A percentile compares a stretch with the other conserved stretches of the same genome.
These are phyloP conservation scores for Auricularia sp. DNA, from an alignment of 768 basidiomycete genomes.

Conservation along the genomic window DNA sequence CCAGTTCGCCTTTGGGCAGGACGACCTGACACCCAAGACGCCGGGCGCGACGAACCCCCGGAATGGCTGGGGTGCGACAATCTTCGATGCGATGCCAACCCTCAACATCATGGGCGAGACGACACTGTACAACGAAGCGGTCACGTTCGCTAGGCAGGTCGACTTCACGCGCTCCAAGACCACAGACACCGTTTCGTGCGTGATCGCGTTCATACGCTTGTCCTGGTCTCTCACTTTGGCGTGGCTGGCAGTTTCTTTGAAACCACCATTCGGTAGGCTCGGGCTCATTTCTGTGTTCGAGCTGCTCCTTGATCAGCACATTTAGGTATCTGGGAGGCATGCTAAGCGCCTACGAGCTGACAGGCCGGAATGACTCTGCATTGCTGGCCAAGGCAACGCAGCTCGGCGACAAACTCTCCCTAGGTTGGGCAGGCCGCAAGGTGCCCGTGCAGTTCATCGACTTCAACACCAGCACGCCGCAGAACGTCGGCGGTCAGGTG, in stretches of 20 bases:
- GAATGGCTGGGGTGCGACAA: constrained; percentile 47
- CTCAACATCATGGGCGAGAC: constrained; percentile 26
- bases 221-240: not conserved
- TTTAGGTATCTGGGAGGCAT: not conserved
- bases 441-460: not conserved
- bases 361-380: not conserved
- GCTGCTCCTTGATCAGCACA: not conserved
- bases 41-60: constrained; percentile 19
- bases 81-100: constrained; percentile 52
- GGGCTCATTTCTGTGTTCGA: not conserved
- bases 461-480: not conserved
- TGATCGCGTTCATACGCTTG: not conserved
- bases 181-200: constrained; percentile 25
- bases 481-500: not conserved
- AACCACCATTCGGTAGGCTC: not conserved
- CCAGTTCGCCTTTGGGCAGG: not conserved
- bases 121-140: constrained; percentile 44
- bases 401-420: not conserved
- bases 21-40: constrained; percentile 36
- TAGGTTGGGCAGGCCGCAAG: not conserved
- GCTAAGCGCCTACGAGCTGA: not conserved
- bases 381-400: not conserved
- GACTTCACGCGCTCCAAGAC: constrained; percentile 46
- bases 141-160: constrained; percentile 39
- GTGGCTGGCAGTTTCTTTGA: not conserved